These are phyloP conservation scores for Aspergillus cristatus DNA, from an alignment of 495 filamentous ascomycete genomes.

Conservation along the genomic window DNA sequence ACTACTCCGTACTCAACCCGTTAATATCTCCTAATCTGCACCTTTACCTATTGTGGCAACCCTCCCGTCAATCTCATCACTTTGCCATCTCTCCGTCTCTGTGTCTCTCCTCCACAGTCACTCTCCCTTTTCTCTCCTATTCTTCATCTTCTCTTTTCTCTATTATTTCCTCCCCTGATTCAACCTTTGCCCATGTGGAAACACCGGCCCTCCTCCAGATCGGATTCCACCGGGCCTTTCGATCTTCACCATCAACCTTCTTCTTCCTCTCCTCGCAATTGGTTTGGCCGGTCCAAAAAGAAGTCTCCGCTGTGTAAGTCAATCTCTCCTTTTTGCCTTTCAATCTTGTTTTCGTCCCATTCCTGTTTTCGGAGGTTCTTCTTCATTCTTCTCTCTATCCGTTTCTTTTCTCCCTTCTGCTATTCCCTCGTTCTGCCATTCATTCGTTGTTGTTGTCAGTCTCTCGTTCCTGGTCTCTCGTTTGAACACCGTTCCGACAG, in stretches of 20 bases:
- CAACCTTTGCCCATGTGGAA: conserved; percentile 43
- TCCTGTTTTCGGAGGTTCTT: conserved; percentile 2
- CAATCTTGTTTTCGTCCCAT: conserved; percentile 4
- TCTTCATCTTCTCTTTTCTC: conserved; percentile 7
- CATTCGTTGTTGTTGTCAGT: neutral
- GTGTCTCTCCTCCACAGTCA: neutral
- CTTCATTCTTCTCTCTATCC: conserved; percentile 1
- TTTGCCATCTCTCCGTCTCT: no score
- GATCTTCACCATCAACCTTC: conserved; percentile 11
- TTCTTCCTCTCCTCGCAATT: conserved; percentile 25
- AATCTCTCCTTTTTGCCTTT: conserved; percentile 9
- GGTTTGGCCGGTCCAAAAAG: conserved; percentile 34
- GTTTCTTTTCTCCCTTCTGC: conserved; percentile 3
- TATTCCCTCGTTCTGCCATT: conserved; percentile 5
- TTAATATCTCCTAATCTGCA: conserved; percentile 5
- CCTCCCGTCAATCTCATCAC: no score
- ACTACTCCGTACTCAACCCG: no score
- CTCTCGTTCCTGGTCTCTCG: conserved; percentile 1
- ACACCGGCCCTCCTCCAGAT: conserved; percentile 36
- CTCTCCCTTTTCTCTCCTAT: neutral
- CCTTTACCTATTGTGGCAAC: no score
- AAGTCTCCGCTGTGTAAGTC: conserved; percentile 28
- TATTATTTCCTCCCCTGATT: conserved; percentile 4
- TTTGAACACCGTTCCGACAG: neutral
- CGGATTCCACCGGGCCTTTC: conserved; percentile 31